Evolutionary conservation across 2,329 filamentous ascomycete genomes (phyloP).

Genomic region (Mycosphaerelloides madeirae): DNA sequence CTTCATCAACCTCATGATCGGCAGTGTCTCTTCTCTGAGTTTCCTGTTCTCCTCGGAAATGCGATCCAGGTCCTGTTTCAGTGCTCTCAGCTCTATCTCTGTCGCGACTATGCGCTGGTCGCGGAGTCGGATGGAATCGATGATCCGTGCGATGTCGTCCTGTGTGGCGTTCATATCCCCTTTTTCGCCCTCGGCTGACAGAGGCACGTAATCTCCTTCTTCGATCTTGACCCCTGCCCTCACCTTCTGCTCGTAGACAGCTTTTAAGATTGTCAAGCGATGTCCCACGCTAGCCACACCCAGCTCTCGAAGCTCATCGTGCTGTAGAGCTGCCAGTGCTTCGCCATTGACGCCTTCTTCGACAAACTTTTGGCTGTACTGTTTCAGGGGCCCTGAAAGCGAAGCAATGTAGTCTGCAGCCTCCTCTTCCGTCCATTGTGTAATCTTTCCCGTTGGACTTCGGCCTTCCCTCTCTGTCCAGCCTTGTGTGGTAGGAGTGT

Average conservation of each 20-base stretch:
- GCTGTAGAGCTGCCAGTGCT: conserved; percentile 78
- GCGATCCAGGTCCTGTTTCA: conserved; percentile 52
- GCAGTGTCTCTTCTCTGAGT: conserved; percentile 84
- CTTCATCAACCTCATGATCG: conserved; percentile 84
- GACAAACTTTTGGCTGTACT: conserved; percentile 40
- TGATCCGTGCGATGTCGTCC: conserved; percentile 86
- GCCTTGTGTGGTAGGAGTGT: conserved; percentile 65
- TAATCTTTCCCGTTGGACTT: conserved; percentile 69
- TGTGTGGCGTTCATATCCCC: conserved; percentile 84
- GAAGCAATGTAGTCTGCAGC: conserved; percentile 77
- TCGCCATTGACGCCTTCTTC: conserved; percentile 95
- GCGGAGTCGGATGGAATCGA: conserved; percentile 80
- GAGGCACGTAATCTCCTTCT: conserved; percentile 85
- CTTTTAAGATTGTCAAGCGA: conserved; percentile 89
- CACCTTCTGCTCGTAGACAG: conserved; percentile 92
- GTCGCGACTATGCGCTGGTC: conserved; percentile 83
- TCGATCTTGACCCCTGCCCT: conserved; percentile 89
- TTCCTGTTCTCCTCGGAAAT: conserved; percentile 77
- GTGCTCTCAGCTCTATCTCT: conserved; percentile 74
- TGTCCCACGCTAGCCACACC: conserved; percentile 90
- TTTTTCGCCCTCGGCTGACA: conserved; percentile 82
- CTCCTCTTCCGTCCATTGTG: conserved; percentile 79
- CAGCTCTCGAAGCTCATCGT: conserved; percentile 94
- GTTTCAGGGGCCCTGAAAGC: conserved; percentile 28
- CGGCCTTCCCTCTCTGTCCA: conserved; percentile 32